phyloP scores from a whole-genome alignment of 176 grass and related monocot species.

The Tillandsia leiboldiana region DNA sequence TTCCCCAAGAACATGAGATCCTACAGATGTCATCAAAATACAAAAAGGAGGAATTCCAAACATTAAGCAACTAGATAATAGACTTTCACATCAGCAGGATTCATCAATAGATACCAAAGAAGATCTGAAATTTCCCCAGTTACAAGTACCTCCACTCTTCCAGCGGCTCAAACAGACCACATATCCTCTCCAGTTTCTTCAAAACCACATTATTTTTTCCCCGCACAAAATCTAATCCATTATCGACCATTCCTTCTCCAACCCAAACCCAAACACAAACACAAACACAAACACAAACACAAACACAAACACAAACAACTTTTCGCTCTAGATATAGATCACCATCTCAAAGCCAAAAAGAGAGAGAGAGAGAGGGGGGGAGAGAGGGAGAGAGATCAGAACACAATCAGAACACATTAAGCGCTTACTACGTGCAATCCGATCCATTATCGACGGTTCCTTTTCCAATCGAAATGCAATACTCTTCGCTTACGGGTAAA shows the following conservation, averaged over 20 bases:
- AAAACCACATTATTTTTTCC: background rate
- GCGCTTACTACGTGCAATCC: no score
- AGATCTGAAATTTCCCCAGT: slow-evolving; percentile 4
- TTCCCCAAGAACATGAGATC: no score
- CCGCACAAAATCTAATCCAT: no score
- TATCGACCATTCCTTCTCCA: background rate
- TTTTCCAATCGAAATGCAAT: background rate
- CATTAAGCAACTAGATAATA: background rate
- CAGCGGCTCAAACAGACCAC: slow-evolving; percentile 13
- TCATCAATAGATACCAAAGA: background rate
- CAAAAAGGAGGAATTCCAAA: background rate
- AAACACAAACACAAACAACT: background rate
- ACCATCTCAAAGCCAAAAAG: background rate
- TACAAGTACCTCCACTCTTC: slow-evolving; percentile 8
- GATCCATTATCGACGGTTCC: background rate
- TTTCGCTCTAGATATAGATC: background rate
- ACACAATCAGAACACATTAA: background rate
- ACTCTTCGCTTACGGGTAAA: background rate
- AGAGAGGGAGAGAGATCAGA: background rate
- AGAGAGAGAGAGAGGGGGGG: background rate
- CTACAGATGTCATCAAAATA: background rate
- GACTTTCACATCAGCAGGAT: background rate
- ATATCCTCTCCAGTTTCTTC: background rate
- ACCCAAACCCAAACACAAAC: no score
- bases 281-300: no score